A percentile compares a stretch with the other conserved stretches of the same genome.
Conservation (phyloP, 345 rosid species). For the Sonneratia caseolaris region DNA sequence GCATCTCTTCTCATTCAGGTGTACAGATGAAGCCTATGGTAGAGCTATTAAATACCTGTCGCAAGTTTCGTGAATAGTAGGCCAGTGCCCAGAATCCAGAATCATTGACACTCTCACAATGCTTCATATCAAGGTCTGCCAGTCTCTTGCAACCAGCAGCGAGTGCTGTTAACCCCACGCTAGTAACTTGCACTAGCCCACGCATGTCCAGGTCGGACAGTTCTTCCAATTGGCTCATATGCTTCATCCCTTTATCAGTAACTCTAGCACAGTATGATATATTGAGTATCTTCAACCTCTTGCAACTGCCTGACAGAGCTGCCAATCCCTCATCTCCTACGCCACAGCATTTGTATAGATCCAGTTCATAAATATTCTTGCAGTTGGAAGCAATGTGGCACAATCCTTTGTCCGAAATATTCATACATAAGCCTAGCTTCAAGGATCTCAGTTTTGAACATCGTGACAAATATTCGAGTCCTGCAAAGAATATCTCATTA, state of each 20-base stretch:
- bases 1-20: background rate
- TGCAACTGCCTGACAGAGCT: constrained; percentile 63
- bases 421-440: constrained; percentile 70
- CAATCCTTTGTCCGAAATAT: constrained; percentile 64
- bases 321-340: constrained; percentile 72
- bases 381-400: constrained; percentile 52
- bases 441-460: constrained; percentile 52
- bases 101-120: constrained; percentile 61
- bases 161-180: constrained; percentile 52
- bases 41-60: constrained; percentile 48
- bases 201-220: constrained; percentile 68
- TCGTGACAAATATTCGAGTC: constrained; percentile 59
- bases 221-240: constrained; percentile 40
- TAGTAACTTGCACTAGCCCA: constrained; percentile 43
- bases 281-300: constrained; percentile 62
- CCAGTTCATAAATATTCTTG: constrained; percentile 55
- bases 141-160: constrained; percentile 54
- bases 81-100: constrained; percentile 72
- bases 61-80: constrained; percentile 49
- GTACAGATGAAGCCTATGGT: background rate
- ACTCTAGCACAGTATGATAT: constrained; percentile 63
- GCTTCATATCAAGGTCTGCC: constrained; percentile 66
- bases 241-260: constrained; percentile 53
- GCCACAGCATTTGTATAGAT: constrained; percentile 68
- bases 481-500: constrained; percentile 26